Evolutionary conservation across 148 eudicot species (phyloP), one percentile per base, ranked within the genome.

Genomic region (Cornus controversa): DNA sequence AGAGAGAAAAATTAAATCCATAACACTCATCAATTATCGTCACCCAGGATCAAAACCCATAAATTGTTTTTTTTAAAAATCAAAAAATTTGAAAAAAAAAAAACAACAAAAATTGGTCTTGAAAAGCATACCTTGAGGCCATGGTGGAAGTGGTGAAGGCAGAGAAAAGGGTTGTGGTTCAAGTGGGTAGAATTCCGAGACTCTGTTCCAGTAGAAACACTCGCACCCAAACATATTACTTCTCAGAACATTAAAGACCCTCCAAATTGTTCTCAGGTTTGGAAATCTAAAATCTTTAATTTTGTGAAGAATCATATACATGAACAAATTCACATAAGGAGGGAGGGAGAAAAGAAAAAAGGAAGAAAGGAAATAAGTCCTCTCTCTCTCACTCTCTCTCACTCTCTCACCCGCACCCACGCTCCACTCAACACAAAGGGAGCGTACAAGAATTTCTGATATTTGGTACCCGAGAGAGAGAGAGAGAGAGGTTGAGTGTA

Each of bases 141-240:
- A 75, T 18, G 63, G 68, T 27, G 83, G 83, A 70, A 71, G 45
- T 31, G 83, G 83, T 10, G 66, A 80, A 80, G 83, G 83, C 50
- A 80, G 66, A 26, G 67, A 70, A 70, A 62, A 80, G 66, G 75
- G 71, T 9, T 75, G 72, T 16, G 79, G 83, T 28, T 80, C 57
- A 6, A 70, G 65, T 37, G 65, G 71, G 47, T 25, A 15, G 25
- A 57, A 50, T 26, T 80, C 70, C 2, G 65, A 54, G n/a, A 13
- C 37, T 57, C 62, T 80, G 8, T 47, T 20, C 83, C 79, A 80
- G 31, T 79, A 75, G 36, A 75, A 80, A 26, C 83, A 75, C 74
- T 80, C 83, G 36, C 79, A 75, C 71, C 79, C 79, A 70, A 75
- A 28, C 83, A 80, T 74, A 40, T 27, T 22, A 24, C 28, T 42